A percentile compares a stretch with the other conserved stretches of the same genome.
phyloP scores from a whole-genome alignment of 2,329 filamentous ascomycete species.

The Colletotrichum tabaci region DNA sequence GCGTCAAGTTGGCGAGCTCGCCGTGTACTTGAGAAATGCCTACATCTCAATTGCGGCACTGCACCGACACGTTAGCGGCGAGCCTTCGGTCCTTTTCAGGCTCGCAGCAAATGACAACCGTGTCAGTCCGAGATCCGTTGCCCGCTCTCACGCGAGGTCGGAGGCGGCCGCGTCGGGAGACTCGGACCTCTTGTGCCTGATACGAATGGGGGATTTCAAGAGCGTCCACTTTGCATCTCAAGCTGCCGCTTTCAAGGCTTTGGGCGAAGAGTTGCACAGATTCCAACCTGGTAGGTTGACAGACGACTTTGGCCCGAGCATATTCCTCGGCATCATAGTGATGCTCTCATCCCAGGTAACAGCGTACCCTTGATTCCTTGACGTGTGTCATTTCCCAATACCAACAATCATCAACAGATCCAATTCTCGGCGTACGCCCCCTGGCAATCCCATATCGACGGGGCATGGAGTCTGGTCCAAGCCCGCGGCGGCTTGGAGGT shows the following conservation, averaged over 20 bases:
- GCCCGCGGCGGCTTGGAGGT: background rate
- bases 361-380: background rate
- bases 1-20: background rate
- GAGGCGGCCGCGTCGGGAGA: background rate
- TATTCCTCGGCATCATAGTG: constrained; percentile 12
- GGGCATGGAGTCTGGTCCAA: background rate
- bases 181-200: background rate
- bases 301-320: background rate
- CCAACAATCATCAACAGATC: background rate
- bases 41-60: constrained; percentile 23
- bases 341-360: constrained; percentile 25
- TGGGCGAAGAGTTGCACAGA: constrained; percentile 7
- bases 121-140: background rate
- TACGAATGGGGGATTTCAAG: constrained; percentile 3
- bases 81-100: background rate
- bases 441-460: constrained; percentile 19
- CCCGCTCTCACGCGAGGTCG: background rate
- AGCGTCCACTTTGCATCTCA: constrained; percentile 15
- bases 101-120: background rate
- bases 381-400: rapidly evolving
- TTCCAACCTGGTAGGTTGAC: background rate
- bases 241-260: background rate
- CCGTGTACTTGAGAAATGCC: constrained; percentile 11
- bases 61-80: constrained; percentile 11
- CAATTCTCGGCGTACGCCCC: constrained; percentile 27